A percentile compares a stretch with the other conserved stretches of the same genome.
Conservation (phyloP, 257 asterid species). For the Euphrasia confusa region DNA sequence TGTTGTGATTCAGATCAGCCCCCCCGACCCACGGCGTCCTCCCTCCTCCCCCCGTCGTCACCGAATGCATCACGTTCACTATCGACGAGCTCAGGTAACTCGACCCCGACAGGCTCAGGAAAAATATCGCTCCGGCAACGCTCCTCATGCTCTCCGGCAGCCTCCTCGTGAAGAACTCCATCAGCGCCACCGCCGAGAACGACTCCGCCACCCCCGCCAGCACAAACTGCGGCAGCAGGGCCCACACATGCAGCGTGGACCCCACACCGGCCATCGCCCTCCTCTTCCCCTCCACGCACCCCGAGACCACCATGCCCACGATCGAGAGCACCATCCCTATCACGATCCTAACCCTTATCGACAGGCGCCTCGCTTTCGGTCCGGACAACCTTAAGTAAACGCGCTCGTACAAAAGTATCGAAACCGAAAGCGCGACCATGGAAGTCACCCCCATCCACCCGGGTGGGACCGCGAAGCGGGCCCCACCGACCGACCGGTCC, state of each 20-base stretch:
- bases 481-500: slow-evolving; percentile 33
- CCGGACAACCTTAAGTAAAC: slow-evolving; percentile 26
- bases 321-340: slow-evolving; percentile 54
- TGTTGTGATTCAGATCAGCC: slow-evolving; percentile 50
- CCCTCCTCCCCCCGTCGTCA: slow-evolving; percentile 33
- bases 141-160: slow-evolving; percentile 71
- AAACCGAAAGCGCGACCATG: slow-evolving; percentile 57
- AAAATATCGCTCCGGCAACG: slow-evolving; percentile 56
- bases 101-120: slow-evolving; percentile 49
- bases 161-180: slow-evolving; percentile 54
- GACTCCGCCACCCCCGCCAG: slow-evolving; percentile 71
- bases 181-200: slow-evolving; percentile 49
- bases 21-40: slow-evolving; percentile 58
- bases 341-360: slow-evolving; percentile 36
- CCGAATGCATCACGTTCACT: slow-evolving; percentile 38
- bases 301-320: slow-evolving; percentile 59
- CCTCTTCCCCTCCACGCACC: slow-evolving; percentile 44
- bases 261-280: slow-evolving; percentile 39
- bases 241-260: slow-evolving; percentile 40
- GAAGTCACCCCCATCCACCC: slow-evolving; percentile 80
- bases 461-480: slow-evolving; percentile 53
- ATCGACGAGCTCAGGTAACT: slow-evolving; percentile 54
- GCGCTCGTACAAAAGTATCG: slow-evolving; percentile 63
- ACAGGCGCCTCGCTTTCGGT: slow-evolving; percentile 31
- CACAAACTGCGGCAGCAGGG: slow-evolving; percentile 54